Base-by-base conservation (phyloP, 257 asterid genomes). In the Dorcoceras hygrometricum region DNA sequence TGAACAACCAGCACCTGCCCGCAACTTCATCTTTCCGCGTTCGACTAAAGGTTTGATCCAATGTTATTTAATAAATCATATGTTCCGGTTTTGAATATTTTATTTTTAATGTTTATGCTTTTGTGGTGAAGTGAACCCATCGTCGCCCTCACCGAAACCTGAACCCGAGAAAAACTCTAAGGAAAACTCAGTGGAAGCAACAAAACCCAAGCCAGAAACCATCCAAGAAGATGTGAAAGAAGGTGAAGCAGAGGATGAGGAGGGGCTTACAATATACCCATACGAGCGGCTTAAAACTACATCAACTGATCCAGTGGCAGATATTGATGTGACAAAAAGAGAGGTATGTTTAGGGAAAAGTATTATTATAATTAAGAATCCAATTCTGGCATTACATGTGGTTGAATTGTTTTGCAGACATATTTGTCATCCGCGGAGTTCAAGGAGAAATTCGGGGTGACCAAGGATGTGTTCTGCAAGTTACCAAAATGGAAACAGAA, bases 401-500 rank as follows among this genome's bases (percentile, higher is more conserved):
- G 9, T 48, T 23, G 32, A 11, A 29, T 59, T 70, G n/a, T 73
- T 69, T 20, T 73, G 83, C 88, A 94, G 99, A 79, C 93, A 31
- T 94, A 94, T 69, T 79, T 94, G 75, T 88, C 97, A 53, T 71
- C 80, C 0, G 86, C 46, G 28, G 97, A 94, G 86, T 94, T 94
- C 89, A 87, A 81, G 73, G 95, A 84, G 80, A 88, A 87, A 76
- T 90, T 94, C 6, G 91, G 89, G 76, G 91, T 85, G 86, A 24
- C 76, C 0, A 94, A 86, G 84, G 89, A 71, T 27, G 83, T 79
- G 55, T 94, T 90, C 88, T 78, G 85, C 76, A 94, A 86, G 83
- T 74, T 94, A 78, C 99, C 99, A 11, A 94, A 90, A 80, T 94
- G 99, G 99, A 94, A 87, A 80, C 99, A 90, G 87, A 94, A 94